phyloP scores from a whole-genome alignment of 2,329 filamentous ascomycete species.

The Fusarium secorum region DNA sequence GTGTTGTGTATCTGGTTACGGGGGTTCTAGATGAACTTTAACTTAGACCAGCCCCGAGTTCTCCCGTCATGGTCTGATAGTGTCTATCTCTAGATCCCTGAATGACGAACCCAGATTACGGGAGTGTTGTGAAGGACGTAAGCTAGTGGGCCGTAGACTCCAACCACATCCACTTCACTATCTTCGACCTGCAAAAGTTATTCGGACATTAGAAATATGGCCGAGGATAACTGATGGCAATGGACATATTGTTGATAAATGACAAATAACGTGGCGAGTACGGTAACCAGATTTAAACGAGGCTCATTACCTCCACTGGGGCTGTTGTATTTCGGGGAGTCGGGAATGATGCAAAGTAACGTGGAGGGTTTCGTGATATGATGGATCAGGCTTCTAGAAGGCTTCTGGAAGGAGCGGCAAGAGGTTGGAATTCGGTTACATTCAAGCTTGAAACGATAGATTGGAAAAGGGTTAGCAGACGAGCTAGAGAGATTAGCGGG shows the following conservation, averaged over 20 bases:
- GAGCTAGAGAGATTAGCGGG: constrained; percentile 4
- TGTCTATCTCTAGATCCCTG: background rate
- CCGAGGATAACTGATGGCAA: constrained; percentile 1
- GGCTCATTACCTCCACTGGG: background rate
- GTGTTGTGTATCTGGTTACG: background rate
- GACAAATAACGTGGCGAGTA: background rate
- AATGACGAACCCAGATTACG: background rate
- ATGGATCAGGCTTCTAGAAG: constrained; percentile 14
- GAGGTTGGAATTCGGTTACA: background rate
- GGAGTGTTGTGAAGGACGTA: background rate
- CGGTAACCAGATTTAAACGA: background rate
- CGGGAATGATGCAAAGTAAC: background rate
- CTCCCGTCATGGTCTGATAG: background rate
- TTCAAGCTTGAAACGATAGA: constrained; percentile 10
- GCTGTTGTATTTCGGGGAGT: background rate
- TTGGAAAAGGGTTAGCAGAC: background rate
- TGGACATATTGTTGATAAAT: background rate
- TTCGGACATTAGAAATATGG: background rate
- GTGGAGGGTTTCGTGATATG: background rate
- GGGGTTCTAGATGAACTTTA: background rate
- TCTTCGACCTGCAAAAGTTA: background rate
- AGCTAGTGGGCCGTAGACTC: background rate
- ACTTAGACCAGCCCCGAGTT: background rate
- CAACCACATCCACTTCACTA: background rate
- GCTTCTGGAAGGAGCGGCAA: constrained; percentile 5